Percentiles rank a stretch among this genome's conserved stretches.
Conservation (phyloP, 2,329 filamentous ascomycete species). For the Ophiocordyceps sinensis region DNA sequence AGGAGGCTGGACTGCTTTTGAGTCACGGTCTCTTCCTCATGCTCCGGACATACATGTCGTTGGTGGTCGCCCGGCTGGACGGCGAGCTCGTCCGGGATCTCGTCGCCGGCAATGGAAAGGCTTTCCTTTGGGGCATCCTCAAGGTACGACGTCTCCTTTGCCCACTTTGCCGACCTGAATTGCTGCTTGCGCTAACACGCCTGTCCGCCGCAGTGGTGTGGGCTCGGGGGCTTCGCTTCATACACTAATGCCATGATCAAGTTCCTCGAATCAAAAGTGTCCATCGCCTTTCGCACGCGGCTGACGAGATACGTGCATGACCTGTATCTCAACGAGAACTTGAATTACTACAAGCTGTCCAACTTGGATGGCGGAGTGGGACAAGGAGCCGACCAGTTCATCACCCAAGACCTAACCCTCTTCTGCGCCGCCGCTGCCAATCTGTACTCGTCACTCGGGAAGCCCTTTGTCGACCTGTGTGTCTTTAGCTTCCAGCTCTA, state of each 20-base stretch:
- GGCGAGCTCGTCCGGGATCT: conserved; percentile 93
- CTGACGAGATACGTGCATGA: conserved; percentile 96
- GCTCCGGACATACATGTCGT: conserved; percentile 81
- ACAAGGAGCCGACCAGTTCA: conserved; percentile 88
- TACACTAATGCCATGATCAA: conserved; percentile 99
- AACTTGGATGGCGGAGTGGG: conserved; percentile 90
- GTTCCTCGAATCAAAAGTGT: conserved; percentile 93
- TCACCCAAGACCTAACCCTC: conserved; percentile 88
- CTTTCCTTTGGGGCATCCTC: conserved; percentile 73
- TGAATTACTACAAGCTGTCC: conserved; percentile 91
- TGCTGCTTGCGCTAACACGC: neutral
- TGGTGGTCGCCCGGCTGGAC: conserved; percentile 84
- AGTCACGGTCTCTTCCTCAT: conserved; percentile 85
- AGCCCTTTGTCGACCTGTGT: conserved; percentile 89
- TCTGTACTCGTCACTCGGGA: conserved; percentile 92
- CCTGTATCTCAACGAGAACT: conserved; percentile 82
- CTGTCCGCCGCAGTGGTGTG: conserved; percentile 54
- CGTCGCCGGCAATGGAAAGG: conserved; percentile 83
- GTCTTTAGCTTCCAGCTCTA: conserved; percentile 98
- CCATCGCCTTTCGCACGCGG: conserved; percentile 91
- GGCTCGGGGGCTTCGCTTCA: conserved; percentile 80
- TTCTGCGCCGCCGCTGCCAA: conserved; percentile 90
- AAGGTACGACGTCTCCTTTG: conserved; percentile 40
- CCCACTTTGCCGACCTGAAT: neutral
- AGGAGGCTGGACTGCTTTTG: conserved; percentile 80